Conservation (phyloP, 164 flowering plant genomes). For the Annona squamosa region DNA sequence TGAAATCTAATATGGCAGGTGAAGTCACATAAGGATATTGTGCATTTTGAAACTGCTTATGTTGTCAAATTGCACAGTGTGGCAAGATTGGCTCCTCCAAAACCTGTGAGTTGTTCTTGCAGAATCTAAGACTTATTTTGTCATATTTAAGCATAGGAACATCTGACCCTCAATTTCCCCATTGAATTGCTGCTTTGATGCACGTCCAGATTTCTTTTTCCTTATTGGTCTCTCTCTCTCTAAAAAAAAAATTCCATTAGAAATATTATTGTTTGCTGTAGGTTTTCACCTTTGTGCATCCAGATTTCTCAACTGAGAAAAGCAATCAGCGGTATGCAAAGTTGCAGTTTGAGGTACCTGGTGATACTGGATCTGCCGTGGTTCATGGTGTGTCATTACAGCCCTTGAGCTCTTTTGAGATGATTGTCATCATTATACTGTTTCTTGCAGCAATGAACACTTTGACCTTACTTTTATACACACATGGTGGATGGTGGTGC, state of each 20-base stretch:
- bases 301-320: slow-evolving; percentile 44
- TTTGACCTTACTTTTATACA: too few species aligned
- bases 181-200: too few species aligned
- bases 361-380: slow-evolving; percentile 77
- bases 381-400: slow-evolving; percentile 62
- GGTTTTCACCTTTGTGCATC: slow-evolving; percentile 93
- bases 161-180: too few species aligned
- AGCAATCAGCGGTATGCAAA: slow-evolving; percentile 72
- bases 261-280: slow-evolving; percentile 8
- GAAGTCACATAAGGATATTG: slow-evolving; percentile 76
- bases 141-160: too few species aligned
- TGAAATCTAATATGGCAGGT: slow-evolving; percentile 42
- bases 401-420: not conserved
- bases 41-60: slow-evolving; percentile 96
- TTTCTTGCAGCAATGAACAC: too few species aligned
- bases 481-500: not conserved
- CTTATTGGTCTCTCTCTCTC: not conserved
- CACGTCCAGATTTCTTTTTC: not conserved
- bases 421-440: too few species aligned
- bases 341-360: slow-evolving; percentile 66
- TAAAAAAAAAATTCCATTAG: too few species aligned
- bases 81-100: slow-evolving; percentile 80
- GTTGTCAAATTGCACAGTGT: slow-evolving; percentile 91
- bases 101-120: slow-evolving; percentile 54
- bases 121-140: not conserved